A percentile compares a stretch with the other conserved stretches of the same genome.
Evolutionary conservation across 345 rosid species (phyloP).

Genomic region (Salix udensis): DNA sequence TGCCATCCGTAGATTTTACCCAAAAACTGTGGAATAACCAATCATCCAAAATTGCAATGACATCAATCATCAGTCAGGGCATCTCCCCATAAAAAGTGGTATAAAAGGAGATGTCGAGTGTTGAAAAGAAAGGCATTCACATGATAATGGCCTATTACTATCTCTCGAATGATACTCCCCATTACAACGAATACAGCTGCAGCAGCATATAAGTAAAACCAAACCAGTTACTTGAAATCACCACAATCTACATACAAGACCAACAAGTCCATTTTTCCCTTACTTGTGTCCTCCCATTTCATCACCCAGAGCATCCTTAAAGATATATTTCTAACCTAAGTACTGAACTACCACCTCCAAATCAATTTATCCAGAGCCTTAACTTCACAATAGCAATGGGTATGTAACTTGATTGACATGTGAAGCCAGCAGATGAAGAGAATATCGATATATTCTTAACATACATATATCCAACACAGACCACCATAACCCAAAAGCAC

Average conservation of each 20-base stretch:
- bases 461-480: conserved; percentile 18
- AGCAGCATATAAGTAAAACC: conserved; percentile 10
- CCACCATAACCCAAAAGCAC: conserved; percentile 8
- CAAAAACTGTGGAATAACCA: conserved; percentile 25
- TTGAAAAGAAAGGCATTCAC: conserved; percentile 6
- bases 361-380: conserved; percentile 23
- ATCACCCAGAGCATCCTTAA: conserved; percentile 20
- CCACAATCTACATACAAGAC: neutral
- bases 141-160: conserved; percentile 16
- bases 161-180: conserved; percentile 22
- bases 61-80: conserved; percentile 24
- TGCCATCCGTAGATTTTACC: conserved; percentile 12
- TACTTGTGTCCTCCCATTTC: conserved; percentile 26
- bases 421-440: conserved; percentile 4
- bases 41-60: conserved; percentile 27
- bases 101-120: conserved; percentile 15
- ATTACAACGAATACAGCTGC: conserved; percentile 6
- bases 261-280: conserved; percentile 19
- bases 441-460: conserved; percentile 4
- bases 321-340: conserved; percentile 21
- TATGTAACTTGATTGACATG: conserved; percentile 8
- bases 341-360: conserved; percentile 22
- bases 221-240: conserved; percentile 20
- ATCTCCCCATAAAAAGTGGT: conserved; percentile 16
- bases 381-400: conserved; percentile 5